phyloP scores from a whole-genome alignment of 148 eudicot genomes.

The Rhododendron ferrugineum region DNA sequence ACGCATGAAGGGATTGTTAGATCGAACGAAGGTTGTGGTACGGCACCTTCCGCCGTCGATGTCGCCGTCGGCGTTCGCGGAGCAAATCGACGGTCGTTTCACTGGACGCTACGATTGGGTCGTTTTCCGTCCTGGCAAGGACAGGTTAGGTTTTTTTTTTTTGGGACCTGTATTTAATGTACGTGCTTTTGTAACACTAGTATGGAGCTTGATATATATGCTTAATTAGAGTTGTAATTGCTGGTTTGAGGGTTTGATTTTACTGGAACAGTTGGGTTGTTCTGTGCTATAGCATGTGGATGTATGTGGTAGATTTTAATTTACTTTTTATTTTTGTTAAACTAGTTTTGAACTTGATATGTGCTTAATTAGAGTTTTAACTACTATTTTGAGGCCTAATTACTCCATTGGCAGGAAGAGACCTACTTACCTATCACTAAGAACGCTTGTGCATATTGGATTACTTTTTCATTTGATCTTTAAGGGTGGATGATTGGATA shows the following conservation, averaged over 20 bases:
- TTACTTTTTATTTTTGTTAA: not conserved
- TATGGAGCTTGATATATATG: not conserved
- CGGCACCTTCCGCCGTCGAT: slow-evolving; percentile 52
- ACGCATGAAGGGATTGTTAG: slow-evolving; percentile 42
- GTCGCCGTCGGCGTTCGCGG: slow-evolving; percentile 31
- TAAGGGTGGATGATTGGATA: not conserved
- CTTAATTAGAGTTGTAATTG: not conserved
- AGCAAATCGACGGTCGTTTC: slow-evolving; percentile 43
- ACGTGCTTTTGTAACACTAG: not conserved
- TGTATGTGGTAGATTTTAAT: not conserved
- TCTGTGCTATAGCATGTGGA: not conserved
- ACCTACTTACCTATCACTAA: not conserved
- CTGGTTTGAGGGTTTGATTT: not conserved
- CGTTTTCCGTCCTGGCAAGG: slow-evolving; percentile 37
- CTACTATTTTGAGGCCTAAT: not conserved
- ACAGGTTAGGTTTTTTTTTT: slow-evolving; percentile 25
- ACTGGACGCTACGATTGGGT: slow-evolving; percentile 36
- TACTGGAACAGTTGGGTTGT: not conserved
- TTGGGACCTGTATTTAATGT: not conserved
- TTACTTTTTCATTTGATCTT: not conserved
- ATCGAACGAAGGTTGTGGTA: slow-evolving; percentile 51
- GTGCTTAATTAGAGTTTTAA: not conserved
- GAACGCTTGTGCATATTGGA: not conserved
- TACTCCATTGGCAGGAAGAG: not conserved
- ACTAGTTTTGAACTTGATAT: not conserved